Evolutionary conservation across 148 eudicot genomes (phyloP).

Genomic region (Fallopia convolvulus): DNA sequence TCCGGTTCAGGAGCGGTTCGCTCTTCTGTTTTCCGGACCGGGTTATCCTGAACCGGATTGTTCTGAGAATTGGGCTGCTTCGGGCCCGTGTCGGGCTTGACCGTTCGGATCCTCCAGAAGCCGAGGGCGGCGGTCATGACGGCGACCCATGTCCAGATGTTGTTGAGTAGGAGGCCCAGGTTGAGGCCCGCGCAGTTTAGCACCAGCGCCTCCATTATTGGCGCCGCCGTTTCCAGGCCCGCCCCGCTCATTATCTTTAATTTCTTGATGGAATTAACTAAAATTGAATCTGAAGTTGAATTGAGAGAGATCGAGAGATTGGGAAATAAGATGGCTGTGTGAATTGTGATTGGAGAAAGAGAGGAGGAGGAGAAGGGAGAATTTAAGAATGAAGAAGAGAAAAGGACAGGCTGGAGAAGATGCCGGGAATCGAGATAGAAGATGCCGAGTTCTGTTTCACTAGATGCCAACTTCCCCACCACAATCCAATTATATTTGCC

Average conservation of each 20-base stretch:
- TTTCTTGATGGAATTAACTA: background rate
- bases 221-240: background rate
- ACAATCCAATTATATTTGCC: too few species aligned
- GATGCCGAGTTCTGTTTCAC: background rate
- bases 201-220: background rate
- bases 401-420: background rate
- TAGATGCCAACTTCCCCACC: background rate
- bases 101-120: background rate
- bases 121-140: constrained; percentile 13
- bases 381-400: background rate
- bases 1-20: background rate
- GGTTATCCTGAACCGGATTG: background rate
- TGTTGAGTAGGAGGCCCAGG: background rate
- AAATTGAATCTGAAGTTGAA: background rate
- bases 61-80: background rate
- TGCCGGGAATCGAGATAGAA: constrained; percentile 5
- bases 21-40: background rate
- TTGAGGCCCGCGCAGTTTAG: background rate
- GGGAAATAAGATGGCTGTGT: background rate
- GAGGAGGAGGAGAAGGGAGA: background rate
- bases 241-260: background rate
- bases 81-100: background rate
- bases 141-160: constrained; percentile 12
- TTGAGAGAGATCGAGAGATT: background rate
- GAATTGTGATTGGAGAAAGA: background rate